Evolutionary conservation across 257 asterid genomes (phyloP).

Genomic region (Fraxinus quadrangulata): DNA sequence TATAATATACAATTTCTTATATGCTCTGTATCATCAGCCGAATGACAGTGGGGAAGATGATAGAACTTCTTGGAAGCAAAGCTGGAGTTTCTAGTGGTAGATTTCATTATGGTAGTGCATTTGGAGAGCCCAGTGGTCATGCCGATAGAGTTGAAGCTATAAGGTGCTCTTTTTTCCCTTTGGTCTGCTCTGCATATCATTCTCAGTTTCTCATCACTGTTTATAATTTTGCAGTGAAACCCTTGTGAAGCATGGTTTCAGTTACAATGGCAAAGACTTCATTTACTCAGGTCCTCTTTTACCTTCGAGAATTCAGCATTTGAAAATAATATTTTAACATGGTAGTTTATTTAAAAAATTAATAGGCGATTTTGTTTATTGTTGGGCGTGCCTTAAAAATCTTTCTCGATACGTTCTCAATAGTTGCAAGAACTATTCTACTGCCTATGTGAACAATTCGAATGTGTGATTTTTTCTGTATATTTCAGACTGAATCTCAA

Average conservation of each 20-base stretch:
- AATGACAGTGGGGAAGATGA: constrained; percentile 98
- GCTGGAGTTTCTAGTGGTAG: constrained; percentile 98
- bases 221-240: constrained; percentile 68
- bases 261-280: constrained; percentile 92
- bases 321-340: constrained; percentile 7
- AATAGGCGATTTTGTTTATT: not conserved
- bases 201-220: constrained; percentile 26
- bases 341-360: not conserved
- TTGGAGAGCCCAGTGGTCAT: constrained; percentile 98
- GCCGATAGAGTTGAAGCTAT: constrained; percentile 88
- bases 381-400: not conserved
- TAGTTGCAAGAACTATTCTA: not conserved
- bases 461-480: not conserved
- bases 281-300: constrained; percentile 69
- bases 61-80: constrained; percentile 95
- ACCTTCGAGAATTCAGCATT: constrained; percentile 16
- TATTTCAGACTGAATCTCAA: not conserved
- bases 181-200: constrained; percentile 21
- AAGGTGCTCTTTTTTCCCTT: constrained; percentile 53
- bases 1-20: constrained; percentile 19
- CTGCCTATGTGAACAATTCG: not conserved
- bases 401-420: not conserved
- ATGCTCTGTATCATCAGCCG: constrained; percentile 59
- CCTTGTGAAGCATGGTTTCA: constrained; percentile 87
- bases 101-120: constrained; percentile 97